A percentile compares a stretch with the other conserved stretches of the same genome.
Evolutionary conservation across 345 rosid species (phyloP).

Genomic region (Atalantia buxifolia): DNA sequence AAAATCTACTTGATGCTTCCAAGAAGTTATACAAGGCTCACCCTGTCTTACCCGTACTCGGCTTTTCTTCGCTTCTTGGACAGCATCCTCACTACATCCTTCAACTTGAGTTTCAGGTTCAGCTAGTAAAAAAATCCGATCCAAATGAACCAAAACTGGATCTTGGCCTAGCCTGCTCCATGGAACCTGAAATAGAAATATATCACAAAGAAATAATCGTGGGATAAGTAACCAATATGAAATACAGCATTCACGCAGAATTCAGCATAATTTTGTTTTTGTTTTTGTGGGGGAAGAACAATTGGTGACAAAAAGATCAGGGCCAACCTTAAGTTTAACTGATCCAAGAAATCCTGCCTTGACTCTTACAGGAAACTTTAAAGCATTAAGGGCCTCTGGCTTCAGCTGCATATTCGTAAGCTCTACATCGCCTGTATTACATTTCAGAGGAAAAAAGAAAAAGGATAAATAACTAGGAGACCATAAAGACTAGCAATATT

Average conservation of each 20-base stretch:
- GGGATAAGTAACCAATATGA: neutral
- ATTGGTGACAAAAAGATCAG: neutral
- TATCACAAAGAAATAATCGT: neutral
- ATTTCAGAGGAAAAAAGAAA: constrained; percentile 5
- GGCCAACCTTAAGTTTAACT: constrained; percentile 85
- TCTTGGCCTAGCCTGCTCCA: constrained; percentile 99
- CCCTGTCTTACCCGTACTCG: constrained; percentile 70
- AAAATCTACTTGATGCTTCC: neutral
- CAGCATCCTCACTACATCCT: constrained; percentile 74
- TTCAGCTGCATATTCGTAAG: constrained; percentile 94
- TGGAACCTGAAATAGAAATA: constrained; percentile 64
- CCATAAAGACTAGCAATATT: neutral
- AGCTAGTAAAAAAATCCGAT: constrained; percentile 81
- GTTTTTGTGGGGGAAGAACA: too few species aligned
- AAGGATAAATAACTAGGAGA: neutral
- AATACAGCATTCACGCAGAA: neutral
- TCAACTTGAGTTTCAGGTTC: constrained; percentile 86
- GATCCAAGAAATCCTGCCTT: constrained; percentile 99
- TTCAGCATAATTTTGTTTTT: neutral
- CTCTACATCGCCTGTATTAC: constrained; percentile 78
- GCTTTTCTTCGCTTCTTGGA: constrained; percentile 83
- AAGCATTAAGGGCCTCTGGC: constrained; percentile 97
- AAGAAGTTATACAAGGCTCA: constrained; percentile 15
- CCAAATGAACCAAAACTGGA: constrained; percentile 85
- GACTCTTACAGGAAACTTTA: constrained; percentile 94